Conservation (phyloP, 768 basidiomycete species). For the Suillus discolor region DNA sequence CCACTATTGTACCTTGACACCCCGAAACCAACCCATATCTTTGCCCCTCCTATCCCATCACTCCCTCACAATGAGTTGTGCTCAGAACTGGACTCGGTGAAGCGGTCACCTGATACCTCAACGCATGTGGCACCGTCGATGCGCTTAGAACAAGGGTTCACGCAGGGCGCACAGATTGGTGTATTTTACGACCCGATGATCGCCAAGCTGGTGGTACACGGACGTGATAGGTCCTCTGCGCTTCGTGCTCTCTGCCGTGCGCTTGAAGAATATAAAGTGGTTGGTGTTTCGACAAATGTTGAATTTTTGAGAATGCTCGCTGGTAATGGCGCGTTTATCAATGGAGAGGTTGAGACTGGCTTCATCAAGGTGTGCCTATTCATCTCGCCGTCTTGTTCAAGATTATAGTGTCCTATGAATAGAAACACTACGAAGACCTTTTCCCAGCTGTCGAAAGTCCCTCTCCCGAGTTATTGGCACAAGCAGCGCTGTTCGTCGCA, state of each 20-base stretch:
- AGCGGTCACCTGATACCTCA: slow-evolving; percentile 22
- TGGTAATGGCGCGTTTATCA: slow-evolving; percentile 74
- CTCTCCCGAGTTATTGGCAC: slow-evolving; percentile 65
- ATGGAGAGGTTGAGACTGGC: slow-evolving; percentile 85
- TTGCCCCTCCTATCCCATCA: slow-evolving; percentile 48
- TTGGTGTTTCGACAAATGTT: slow-evolving; percentile 89
- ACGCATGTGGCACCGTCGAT: slow-evolving; percentile 55
- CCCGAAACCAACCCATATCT: slow-evolving; percentile 69
- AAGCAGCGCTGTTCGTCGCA: slow-evolving; percentile 76
- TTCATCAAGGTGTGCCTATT: slow-evolving; percentile 67
- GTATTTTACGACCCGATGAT: slow-evolving; percentile 94
- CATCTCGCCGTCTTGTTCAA: slow-evolving; percentile 3
- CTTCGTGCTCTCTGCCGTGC: slow-evolving; percentile 78
- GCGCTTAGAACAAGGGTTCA: slow-evolving; percentile 91
- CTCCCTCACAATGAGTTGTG: neutral
- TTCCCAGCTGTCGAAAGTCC: slow-evolving; percentile 69
- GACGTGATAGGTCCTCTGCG: slow-evolving; percentile 81
- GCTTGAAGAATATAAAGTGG: slow-evolving; percentile 86
- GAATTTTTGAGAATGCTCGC: slow-evolving; percentile 84
- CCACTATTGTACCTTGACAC: slow-evolving; percentile 79
- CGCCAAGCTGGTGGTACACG: slow-evolving; percentile 89
- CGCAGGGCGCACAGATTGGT: slow-evolving; percentile 76
- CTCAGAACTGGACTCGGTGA: slow-evolving; percentile 16
- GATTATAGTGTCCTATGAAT: slow-evolving; percentile 1
- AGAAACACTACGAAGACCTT: slow-evolving; percentile 86